Evolutionary conservation across 768 basidiomycete species (phyloP).

Genomic region (Cyathus striatus): DNA sequence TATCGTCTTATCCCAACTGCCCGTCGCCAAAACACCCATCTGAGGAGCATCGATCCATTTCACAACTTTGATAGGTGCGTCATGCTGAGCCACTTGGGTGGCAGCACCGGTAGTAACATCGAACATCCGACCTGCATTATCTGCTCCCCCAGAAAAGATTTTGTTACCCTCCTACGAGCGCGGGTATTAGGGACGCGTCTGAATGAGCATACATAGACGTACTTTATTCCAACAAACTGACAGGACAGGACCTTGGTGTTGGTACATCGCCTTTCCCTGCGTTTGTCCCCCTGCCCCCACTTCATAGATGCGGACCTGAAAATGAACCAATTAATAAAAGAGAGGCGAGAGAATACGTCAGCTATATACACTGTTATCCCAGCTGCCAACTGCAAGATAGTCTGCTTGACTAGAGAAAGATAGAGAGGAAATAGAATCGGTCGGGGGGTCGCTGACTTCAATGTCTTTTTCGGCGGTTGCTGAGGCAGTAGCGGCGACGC

Average conservation of each 20-base stretch:
- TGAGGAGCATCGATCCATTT: slow-evolving; percentile 76
- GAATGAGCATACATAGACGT: slow-evolving; percentile 15
- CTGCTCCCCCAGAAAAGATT: slow-evolving; percentile 88
- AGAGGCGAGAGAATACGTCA: slow-evolving; percentile 14
- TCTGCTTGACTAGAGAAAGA: slow-evolving; percentile 83
- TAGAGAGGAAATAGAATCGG: slow-evolving; percentile 83
- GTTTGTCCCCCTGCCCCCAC: slow-evolving; percentile 75
- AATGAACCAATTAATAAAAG: not conserved
- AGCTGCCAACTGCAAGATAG: slow-evolving; percentile 88
- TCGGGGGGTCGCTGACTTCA: slow-evolving; percentile 74
- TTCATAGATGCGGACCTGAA: slow-evolving; percentile 90
- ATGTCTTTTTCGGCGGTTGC: slow-evolving; percentile 65
- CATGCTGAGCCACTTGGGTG: slow-evolving; percentile 84
- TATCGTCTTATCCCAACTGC: slow-evolving; percentile 97
- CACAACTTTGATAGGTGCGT: slow-evolving; percentile 81
- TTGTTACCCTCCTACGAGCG: slow-evolving; percentile 75
- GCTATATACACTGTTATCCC: slow-evolving; percentile 97
- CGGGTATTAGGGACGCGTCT: slow-evolving; percentile 2
- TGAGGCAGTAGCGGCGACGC: slow-evolving; percentile 23
- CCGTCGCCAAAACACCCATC: slow-evolving; percentile 80
- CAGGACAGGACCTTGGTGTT: slow-evolving; percentile 86
- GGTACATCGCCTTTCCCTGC: slow-evolving; percentile 86
- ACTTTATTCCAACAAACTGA: slow-evolving; percentile 91
- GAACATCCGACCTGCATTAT: slow-evolving; percentile 93
- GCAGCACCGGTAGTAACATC: slow-evolving; percentile 82